These are phyloP conservation scores for Coniochaeta sp. DNA, from an alignment of 2,329 filamentous ascomycete species.

Conservation along the genomic window DNA sequence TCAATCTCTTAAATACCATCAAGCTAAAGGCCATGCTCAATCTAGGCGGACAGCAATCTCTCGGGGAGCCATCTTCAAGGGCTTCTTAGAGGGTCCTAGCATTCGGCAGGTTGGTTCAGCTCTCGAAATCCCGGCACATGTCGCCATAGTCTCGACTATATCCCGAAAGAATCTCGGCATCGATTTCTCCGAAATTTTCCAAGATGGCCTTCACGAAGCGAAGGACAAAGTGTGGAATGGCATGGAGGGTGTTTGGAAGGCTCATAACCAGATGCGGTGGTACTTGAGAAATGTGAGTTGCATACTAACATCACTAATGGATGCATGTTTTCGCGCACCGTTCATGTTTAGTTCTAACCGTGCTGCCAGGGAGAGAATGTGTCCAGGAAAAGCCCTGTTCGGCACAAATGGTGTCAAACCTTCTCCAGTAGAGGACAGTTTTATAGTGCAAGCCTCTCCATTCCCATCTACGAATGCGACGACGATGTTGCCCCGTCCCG, in stretches of 20 bases:
- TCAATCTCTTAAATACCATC: too few relatives aligned
- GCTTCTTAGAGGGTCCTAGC: neutral
- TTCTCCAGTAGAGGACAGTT: neutral
- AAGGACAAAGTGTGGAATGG: neutral
- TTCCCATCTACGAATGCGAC: neutral
- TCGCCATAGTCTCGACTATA: neutral
- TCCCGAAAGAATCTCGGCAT: neutral
- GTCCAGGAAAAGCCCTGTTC: neutral
- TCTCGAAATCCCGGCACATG: too few relatives aligned
- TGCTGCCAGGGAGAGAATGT: neutral
- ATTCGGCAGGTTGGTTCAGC: neutral
- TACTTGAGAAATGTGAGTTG: neutral
- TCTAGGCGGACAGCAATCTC: slow-evolving; percentile 1
- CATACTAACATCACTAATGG: too few relatives aligned
- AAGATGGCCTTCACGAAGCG: neutral
- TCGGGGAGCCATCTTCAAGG: slow-evolving; percentile 1
- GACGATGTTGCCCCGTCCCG: neutral
- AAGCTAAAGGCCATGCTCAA: neutral
- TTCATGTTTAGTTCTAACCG: neutral
- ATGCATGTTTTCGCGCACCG: neutral
- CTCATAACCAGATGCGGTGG: neutral
- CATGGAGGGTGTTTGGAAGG: neutral
- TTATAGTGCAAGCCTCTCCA: too few relatives aligned
- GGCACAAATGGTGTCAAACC: neutral
- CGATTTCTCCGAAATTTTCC: neutral